phyloP scores from a whole-genome alignment of 345 rosid genomes.

The Euclidium syriacum region DNA sequence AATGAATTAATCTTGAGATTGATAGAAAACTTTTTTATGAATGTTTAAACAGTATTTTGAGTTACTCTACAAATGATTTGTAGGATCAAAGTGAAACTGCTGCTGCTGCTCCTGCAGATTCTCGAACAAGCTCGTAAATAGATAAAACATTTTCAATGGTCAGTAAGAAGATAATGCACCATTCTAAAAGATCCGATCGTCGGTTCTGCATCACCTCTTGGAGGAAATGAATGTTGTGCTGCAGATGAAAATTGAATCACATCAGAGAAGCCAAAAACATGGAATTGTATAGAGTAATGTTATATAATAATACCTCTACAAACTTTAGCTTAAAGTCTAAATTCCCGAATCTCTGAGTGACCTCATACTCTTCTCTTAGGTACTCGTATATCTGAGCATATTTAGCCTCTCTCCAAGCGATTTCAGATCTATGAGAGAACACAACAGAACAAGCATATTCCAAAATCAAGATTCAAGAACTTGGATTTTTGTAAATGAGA shows the following conservation, averaged over 20 bases:
- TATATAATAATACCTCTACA: slow-evolving; percentile 53
- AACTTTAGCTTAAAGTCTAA: slow-evolving; percentile 83
- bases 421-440: slow-evolving; percentile 59
- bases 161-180: slow-evolving; percentile 84
- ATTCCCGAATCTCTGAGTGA: slow-evolving; percentile 86
- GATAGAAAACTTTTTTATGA: background rate
- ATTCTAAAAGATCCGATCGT: slow-evolving; percentile 74
- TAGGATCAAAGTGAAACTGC: slow-evolving; percentile 32
- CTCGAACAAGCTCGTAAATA: slow-evolving; percentile 61
- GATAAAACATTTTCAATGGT: slow-evolving; percentile 64
- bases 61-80: background rate
- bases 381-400: slow-evolving; percentile 87
- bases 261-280: background rate
- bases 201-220: slow-evolving; percentile 87
- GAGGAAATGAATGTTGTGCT: slow-evolving; percentile 94
- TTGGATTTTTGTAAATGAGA: background rate
- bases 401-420: slow-evolving; percentile 96
- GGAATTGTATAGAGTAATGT: background rate
- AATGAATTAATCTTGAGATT: slow-evolving; percentile 2
- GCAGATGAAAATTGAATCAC: slow-evolving; percentile 28
- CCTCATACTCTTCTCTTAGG: slow-evolving; percentile 87
- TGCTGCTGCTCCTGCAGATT: slow-evolving; percentile 46
- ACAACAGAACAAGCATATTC: slow-evolving; percentile 9
- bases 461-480: slow-evolving; percentile 3
- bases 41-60: background rate